Evolutionary conservation across 768 basidiomycete genomes (phyloP).

Genomic region (Amanita exitialis): DNA sequence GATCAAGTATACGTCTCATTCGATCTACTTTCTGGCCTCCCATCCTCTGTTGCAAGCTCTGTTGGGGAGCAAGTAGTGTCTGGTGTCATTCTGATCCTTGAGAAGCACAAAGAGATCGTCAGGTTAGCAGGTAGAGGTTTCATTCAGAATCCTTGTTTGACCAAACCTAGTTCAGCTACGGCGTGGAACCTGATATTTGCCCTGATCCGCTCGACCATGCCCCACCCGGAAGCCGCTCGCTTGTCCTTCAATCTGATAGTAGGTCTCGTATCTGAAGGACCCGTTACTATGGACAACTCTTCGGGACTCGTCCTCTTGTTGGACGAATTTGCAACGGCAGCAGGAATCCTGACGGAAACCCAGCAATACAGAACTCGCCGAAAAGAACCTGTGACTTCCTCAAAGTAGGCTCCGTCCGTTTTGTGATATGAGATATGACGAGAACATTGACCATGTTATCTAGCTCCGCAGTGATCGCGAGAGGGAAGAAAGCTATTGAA

Average conservation of each 20-base stretch:
- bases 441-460: neutral
- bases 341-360: conserved; percentile 47
- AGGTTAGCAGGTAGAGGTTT: conserved; percentile 27
- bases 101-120: conserved; percentile 64
- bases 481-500: conserved; percentile 80
- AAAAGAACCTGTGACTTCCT: conserved; percentile 34
- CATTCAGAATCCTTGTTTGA: conserved; percentile 1
- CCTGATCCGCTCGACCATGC: conserved; percentile 74
- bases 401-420: conserved; percentile 32
- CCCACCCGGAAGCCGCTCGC: conserved; percentile 81
- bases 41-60: conserved; percentile 62
- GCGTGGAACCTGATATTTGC: conserved; percentile 95
- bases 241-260: conserved; percentile 75
- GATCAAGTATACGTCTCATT: conserved; percentile 95
- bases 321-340: conserved; percentile 78
- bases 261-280: conserved; percentile 52
- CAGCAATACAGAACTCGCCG: conserved; percentile 46
- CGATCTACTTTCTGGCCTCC: conserved; percentile 78
- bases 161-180: conserved; percentile 60
- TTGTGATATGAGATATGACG: conserved; percentile 3
- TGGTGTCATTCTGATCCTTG: conserved; percentile 72
- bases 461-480: conserved; percentile 69
- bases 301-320: conserved; percentile 68
- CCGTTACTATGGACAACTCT: conserved; percentile 73
- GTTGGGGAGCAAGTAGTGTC: conserved; percentile 89